These are phyloP conservation scores for Rhipidocladum racemiflorum DNA, from an alignment of 176 grass and related monocot genomes.

Conservation along the genomic window DNA sequence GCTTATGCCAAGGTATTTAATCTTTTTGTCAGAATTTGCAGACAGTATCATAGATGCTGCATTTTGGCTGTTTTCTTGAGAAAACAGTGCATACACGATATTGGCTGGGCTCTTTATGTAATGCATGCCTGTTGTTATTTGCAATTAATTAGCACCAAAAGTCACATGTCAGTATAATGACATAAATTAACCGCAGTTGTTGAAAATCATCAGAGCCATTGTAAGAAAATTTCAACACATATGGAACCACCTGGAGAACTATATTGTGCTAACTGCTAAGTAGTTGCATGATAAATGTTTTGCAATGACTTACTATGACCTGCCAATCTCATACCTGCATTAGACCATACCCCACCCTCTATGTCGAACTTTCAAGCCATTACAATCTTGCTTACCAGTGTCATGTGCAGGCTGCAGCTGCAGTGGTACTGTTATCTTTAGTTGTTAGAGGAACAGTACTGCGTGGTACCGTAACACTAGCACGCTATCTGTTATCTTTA, in stretches of 20 bases:
- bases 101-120: background rate
- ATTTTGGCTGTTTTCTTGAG: background rate
- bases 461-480: background rate
- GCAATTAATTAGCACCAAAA: background rate
- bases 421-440: too few relatives aligned
- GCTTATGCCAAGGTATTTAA: constrained; percentile 82
- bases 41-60: constrained; percentile 1
- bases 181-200: background rate
- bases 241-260: background rate
- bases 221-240: background rate
- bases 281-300: background rate
- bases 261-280: background rate
- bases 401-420: background rate
- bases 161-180: background rate
- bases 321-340: background rate
- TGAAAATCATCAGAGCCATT: background rate
- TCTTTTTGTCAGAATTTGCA: constrained; percentile 15
- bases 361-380: background rate
- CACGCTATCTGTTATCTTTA: background rate
- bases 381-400: background rate
- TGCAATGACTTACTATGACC: background rate
- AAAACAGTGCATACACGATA: background rate
- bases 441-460: too few relatives aligned
- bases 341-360: background rate
- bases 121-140: background rate